These are phyloP conservation scores for Botrytis fragariae DNA, from an alignment of 2,329 filamentous ascomycete species.

Conservation along the genomic window DNA sequence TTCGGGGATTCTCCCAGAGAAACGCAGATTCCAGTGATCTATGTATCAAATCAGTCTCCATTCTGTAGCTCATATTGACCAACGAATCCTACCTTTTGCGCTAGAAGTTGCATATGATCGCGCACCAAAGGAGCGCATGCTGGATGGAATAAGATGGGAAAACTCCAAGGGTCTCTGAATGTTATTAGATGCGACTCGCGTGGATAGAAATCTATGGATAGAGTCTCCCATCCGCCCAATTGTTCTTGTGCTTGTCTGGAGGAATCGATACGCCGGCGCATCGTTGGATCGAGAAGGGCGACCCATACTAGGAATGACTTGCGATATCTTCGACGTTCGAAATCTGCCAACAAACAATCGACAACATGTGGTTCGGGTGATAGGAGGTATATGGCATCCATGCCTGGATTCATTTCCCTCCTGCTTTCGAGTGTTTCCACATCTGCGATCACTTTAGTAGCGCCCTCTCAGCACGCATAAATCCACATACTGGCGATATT, in stretches of 20 bases:
- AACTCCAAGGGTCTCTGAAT: conserved; percentile 94
- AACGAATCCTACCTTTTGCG: conserved; percentile 70
- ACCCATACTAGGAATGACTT: conserved; percentile 85
- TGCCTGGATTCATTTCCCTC: conserved; percentile 77
- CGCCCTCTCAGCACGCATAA: background rate
- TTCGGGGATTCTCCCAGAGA: conserved; percentile 91
- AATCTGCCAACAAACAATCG: conserved; percentile 90
- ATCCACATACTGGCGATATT: conserved; percentile 79
- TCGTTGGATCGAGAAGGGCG: conserved; percentile 63
- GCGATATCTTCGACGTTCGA: conserved; percentile 79
- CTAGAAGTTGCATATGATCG: conserved; percentile 77
- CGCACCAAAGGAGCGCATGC: conserved; percentile 81
- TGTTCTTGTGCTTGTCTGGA: conserved; percentile 67
- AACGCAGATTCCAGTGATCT: conserved; percentile 86
- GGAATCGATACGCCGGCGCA: conserved; percentile 72
- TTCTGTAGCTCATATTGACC: background rate
- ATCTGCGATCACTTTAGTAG: conserved; percentile 52
- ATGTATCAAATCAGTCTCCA: conserved; percentile 26
- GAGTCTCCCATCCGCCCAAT: conserved; percentile 75
- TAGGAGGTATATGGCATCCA: conserved; percentile 93
- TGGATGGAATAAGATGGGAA: conserved; percentile 87
- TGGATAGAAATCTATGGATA: conserved; percentile 87
- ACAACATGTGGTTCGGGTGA: conserved; percentile 84
- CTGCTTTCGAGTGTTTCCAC: conserved; percentile 91
- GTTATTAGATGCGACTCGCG: conserved; percentile 88